Evolutionary conservation across 2,329 filamentous ascomycete species (phyloP).

Genomic region (Clarireedia monteithiana): DNA sequence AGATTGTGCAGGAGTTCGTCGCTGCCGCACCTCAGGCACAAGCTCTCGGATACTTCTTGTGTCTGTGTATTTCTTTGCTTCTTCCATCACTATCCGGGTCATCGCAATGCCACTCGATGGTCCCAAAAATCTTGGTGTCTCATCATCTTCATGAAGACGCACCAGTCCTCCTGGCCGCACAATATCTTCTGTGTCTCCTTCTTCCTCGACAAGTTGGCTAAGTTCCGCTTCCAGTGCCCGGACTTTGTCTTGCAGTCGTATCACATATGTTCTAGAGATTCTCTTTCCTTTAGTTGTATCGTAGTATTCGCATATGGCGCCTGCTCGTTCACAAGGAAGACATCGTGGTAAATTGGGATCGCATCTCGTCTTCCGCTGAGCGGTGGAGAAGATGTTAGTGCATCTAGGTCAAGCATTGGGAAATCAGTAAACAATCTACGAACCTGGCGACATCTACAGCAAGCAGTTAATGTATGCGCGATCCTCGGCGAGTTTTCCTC

Average conservation of each 20-base stretch:
- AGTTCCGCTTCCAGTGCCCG: slow-evolving; percentile 76
- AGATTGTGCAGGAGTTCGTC: slow-evolving; percentile 59
- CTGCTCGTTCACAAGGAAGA: slow-evolving; percentile 84
- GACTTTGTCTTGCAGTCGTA: slow-evolving; percentile 82
- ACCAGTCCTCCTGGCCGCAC: slow-evolving; percentile 81
- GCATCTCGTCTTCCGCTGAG: slow-evolving; percentile 85
- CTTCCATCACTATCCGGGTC: slow-evolving; percentile 89
- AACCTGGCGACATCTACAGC: slow-evolving; percentile 73
- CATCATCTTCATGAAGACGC: slow-evolving; percentile 75
- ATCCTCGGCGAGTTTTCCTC: slow-evolving; percentile 53
- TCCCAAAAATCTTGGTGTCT: slow-evolving; percentile 80
- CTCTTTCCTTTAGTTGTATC: slow-evolving; percentile 81
- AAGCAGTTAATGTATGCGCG: slow-evolving; percentile 73
- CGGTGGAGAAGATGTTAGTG: slow-evolving; percentile 11
- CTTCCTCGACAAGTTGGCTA: slow-evolving; percentile 68
- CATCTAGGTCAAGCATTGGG: slow-evolving; percentile 31
- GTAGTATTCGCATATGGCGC: slow-evolving; percentile 89
- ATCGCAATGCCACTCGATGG: slow-evolving; percentile 95
- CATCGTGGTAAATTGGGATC: slow-evolving; percentile 89
- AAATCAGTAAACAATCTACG: slow-evolving; percentile 24
- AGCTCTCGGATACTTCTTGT: slow-evolving; percentile 88
- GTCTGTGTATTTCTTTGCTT: slow-evolving; percentile 89
- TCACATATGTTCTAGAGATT: slow-evolving; percentile 86
- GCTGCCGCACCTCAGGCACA: slow-evolving; percentile 64
- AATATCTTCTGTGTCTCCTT: slow-evolving; percentile 72